Conservation (phyloP, 352 stramenopile genomes). For the Pelagophyceae sp. region DNA sequence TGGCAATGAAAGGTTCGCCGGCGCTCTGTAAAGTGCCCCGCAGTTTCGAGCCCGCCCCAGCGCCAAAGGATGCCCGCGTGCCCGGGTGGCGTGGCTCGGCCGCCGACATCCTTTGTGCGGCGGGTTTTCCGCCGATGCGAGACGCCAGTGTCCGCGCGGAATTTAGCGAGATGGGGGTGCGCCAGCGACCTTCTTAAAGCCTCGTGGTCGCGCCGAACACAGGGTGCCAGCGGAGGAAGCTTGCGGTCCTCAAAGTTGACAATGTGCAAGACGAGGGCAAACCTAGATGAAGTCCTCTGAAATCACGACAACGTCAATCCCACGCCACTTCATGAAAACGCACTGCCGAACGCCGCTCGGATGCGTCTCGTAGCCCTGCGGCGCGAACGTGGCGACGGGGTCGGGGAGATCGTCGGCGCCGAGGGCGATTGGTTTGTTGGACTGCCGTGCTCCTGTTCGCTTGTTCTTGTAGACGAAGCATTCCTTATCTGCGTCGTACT, state of each 20-base stretch:
- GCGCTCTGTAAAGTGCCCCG: too few relatives aligned
- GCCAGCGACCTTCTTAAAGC: not conserved
- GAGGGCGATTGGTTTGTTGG: constrained; percentile 13
- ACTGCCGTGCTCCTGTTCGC: constrained; percentile 10
- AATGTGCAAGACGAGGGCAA: too few relatives aligned
- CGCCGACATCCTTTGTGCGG: too few relatives aligned
- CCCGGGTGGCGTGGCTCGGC: too few relatives aligned
- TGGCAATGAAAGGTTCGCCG: too few relatives aligned
- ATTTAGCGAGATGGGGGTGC: constrained; percentile 17
- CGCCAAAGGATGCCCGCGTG: too few relatives aligned
- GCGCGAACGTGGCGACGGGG: constrained; percentile 7
- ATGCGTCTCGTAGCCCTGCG: constrained; percentile 5
- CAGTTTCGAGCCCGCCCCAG: too few relatives aligned
- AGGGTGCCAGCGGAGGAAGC: not conserved
- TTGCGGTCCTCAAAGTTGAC: constrained; percentile 4
- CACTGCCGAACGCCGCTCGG: constrained; percentile 4
- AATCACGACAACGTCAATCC: not conserved
- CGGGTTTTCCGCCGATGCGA: too few relatives aligned
- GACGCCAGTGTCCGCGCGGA: too few relatives aligned
- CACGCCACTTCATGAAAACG: constrained; percentile 12
- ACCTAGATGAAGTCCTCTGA: too few relatives aligned
- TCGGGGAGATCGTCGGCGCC: constrained; percentile 15
- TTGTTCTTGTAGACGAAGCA: constrained; percentile 21
- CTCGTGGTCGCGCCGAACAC: constrained; percentile 1
- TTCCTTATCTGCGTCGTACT: constrained; percentile 19